These are phyloP conservation scores for Cercophora sp. DNA, from an alignment of 495 filamentous ascomycete species.

Conservation along the genomic window DNA sequence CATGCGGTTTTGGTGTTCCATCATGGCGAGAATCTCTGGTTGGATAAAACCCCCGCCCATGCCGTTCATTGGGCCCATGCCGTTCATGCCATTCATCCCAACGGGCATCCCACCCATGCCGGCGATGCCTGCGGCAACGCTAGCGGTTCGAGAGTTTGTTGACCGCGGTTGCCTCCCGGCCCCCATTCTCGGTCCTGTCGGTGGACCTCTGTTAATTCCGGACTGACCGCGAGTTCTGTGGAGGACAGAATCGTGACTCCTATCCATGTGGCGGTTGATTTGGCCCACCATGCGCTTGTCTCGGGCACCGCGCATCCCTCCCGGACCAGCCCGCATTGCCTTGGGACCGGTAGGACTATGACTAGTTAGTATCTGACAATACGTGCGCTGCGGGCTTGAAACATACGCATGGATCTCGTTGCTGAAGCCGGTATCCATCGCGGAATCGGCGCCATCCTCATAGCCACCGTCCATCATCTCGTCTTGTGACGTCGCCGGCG, in stretches of 20 bases:
- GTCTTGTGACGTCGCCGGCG: conserved; percentile 18
- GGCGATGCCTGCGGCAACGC: conserved; percentile 40
- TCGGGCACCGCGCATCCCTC: conserved; percentile 43
- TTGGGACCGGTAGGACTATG: conserved; percentile 87
- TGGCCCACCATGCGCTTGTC: conserved; percentile 83
- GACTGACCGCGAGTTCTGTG: conserved; percentile 75
- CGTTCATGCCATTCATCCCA: conserved; percentile 30
- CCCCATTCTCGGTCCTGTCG: conserved; percentile 63
- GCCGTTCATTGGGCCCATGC: conserved; percentile 36
- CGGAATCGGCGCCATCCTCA: conserved; percentile 48
- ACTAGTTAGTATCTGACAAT: conserved; percentile 24
- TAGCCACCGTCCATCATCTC: conserved; percentile 29
- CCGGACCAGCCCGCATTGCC: conserved; percentile 82
- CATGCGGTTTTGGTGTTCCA: conserved; percentile 86
- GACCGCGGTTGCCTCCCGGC: conserved; percentile 52
- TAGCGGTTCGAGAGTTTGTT: conserved; percentile 39
- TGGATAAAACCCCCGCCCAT: conserved; percentile 43
- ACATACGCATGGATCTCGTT: conserved; percentile 67
- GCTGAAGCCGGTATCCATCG: conserved; percentile 57
- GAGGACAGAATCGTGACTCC: conserved; percentile 64
- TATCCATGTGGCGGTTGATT: conserved; percentile 81
- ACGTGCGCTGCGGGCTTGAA: not conserved
- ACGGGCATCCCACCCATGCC: conserved; percentile 34
- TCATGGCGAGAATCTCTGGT: conserved; percentile 75
- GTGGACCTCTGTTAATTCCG: conserved; percentile 68